Evolutionary conservation across 495 filamentous ascomycete species (phyloP).

Genomic region (Neurospora tetraspora): DNA sequence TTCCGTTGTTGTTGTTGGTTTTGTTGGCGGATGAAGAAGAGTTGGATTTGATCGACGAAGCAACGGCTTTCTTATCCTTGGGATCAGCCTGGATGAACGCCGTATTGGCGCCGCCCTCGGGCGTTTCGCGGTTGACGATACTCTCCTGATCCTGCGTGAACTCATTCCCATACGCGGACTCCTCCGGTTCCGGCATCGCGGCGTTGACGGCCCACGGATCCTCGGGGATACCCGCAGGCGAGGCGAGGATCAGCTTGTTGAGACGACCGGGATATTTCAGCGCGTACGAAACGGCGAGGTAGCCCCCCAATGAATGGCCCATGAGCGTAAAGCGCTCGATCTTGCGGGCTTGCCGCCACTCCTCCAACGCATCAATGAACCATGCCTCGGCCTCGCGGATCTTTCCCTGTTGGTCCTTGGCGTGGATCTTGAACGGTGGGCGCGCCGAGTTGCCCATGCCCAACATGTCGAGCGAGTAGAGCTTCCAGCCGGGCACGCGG

Average conservation of each 20-base stretch:
- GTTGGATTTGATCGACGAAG: slow-evolving; percentile 11
- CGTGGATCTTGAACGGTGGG: slow-evolving; percentile 71
- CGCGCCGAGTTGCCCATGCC: slow-evolving; percentile 89
- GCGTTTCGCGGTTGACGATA: slow-evolving; percentile 27
- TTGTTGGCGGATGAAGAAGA: not conserved
- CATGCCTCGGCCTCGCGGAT: slow-evolving; percentile 87
- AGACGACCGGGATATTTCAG: slow-evolving; percentile 90
- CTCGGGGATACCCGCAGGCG: slow-evolving; percentile 89
- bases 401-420: slow-evolving; percentile 70
- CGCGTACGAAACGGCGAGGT: slow-evolving; percentile 87
- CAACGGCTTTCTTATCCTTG: slow-evolving; percentile 18
- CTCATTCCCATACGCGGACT: slow-evolving; percentile 60
- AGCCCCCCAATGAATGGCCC: slow-evolving; percentile 88
- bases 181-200: slow-evolving; percentile 65
- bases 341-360: slow-evolving; percentile 81
- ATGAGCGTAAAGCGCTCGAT: slow-evolving; percentile 90
- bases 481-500: slow-evolving; percentile 68
- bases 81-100: slow-evolving; percentile 6
- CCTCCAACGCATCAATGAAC: slow-evolving; percentile 94
- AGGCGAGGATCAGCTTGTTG: slow-evolving; percentile 92
- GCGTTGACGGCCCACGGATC: slow-evolving; percentile 84
- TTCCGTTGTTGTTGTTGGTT: not conserved
- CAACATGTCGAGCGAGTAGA: slow-evolving; percentile 85
- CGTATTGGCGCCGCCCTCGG: slow-evolving; percentile 8
- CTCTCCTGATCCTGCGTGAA: slow-evolving; percentile 65